phyloP scores from a whole-genome alignment of 2,329 filamentous ascomycete species.

The Colletotrichum nymphaeae region DNA sequence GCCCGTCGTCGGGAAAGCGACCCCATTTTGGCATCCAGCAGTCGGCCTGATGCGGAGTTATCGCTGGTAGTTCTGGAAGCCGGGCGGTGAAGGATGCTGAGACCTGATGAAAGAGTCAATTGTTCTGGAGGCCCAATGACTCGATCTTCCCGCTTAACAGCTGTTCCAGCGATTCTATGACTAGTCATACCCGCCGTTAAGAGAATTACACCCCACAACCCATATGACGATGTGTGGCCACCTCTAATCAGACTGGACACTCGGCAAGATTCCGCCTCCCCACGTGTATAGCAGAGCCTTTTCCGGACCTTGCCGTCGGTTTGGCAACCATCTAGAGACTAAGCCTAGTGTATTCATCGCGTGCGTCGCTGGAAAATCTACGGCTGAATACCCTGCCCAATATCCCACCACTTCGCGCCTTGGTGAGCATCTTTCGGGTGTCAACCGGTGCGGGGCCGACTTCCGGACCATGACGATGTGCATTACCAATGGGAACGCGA shows the following conservation, averaged over 20 bases:
- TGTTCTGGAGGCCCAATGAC: conserved; percentile 10
- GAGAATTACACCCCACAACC: conserved; percentile 7
- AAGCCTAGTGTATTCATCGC: background rate
- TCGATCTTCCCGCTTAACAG: background rate
- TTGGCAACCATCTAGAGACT: background rate
- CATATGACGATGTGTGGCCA: conserved; percentile 11
- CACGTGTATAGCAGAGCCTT: background rate
- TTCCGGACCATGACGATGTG: conserved; percentile 18
- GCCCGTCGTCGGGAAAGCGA: background rate
- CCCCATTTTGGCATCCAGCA: background rate
- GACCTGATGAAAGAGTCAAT: background rate
- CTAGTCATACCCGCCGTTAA: conserved; percentile 16
- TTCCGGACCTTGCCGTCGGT: conserved; percentile 12
- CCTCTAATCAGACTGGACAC: background rate
- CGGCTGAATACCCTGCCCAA: background rate
- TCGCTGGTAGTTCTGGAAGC: background rate
- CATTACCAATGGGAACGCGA: conserved; percentile 1
- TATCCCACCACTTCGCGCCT: background rate
- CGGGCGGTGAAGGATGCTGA: background rate
- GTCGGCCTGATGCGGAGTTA: background rate
- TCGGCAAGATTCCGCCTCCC: conserved; percentile 21
- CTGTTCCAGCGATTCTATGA: background rate
- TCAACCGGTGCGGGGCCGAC: conserved; percentile 25
- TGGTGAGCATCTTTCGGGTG: background rate
- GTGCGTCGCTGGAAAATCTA: conserved; percentile 1